Percentiles rank a stretch among this genome's conserved stretches.
Evolutionary conservation across 1,284 basidiomycete genomes (phyloP).

Genomic region (Flammula alnicola): DNA sequence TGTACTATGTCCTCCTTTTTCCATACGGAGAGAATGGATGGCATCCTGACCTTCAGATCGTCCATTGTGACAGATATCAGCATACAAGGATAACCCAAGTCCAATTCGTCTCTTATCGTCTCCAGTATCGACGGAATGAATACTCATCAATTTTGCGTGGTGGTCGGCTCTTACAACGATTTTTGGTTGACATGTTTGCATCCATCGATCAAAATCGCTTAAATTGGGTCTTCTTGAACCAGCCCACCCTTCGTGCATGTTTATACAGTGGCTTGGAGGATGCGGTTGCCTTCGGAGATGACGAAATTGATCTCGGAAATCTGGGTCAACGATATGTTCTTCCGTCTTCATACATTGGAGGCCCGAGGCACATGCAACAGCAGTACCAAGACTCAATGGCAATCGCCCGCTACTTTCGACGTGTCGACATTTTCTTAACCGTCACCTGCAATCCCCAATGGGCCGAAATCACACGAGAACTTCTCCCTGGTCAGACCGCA

Average conservation of each 20-base stretch:
- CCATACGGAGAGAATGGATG: constrained; percentile 38
- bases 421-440: constrained; percentile 50
- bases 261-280: constrained; percentile 42
- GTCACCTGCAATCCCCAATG: constrained; percentile 52
- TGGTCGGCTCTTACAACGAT: constrained; percentile 46
- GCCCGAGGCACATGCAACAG: constrained; percentile 46
- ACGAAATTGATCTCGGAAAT: constrained; percentile 32
- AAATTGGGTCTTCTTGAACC: constrained; percentile 34
- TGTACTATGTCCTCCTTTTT: constrained; percentile 21
- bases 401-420: constrained; percentile 35
- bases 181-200: constrained; percentile 41
- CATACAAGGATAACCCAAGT: constrained; percentile 3
- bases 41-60: constrained; percentile 37
- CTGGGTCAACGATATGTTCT: constrained; percentile 42
- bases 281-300: constrained; percentile 29
- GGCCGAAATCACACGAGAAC: constrained; percentile 44
- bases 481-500: constrained; percentile 43
- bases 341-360: constrained; percentile 45
- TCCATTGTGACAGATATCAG: constrained; percentile 9
- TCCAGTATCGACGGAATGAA: constrained; percentile 32
- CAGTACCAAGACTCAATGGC: constrained; percentile 50
- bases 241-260: constrained; percentile 40
- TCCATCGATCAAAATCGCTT: constrained; percentile 37
- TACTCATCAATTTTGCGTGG: constrained; percentile 37
- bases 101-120: constrained; percentile 35